Base-by-base conservation (phyloP, 192 early-diverging fungal species). In the Backusella luteola region DNA sequence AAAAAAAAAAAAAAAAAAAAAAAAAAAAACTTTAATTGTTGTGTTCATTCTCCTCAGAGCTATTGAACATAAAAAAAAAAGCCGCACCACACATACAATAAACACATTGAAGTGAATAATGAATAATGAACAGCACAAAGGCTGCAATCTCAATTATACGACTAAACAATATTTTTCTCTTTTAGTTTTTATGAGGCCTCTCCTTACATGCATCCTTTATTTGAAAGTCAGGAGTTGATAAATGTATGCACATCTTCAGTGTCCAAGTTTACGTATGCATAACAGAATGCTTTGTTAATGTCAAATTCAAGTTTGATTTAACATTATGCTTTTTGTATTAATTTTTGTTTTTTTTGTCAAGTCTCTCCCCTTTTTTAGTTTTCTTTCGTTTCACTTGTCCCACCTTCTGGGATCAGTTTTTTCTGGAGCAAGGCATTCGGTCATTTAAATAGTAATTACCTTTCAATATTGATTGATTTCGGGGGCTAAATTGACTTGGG, bases 401-500 rank as follows among this genome's bases (percentile, higher is more conserved):
- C 19, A 49, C 46, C 46, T 49, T 49, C 46, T 49, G 46, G 46
- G 46, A 49, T n/a, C 46, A 49, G 38, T n/a, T n/a, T 49, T 44
- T 44, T 44, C 14, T 49, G 42, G 42, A 44, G 12, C 4, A 19
- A 49, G 46, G 46, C 6, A 52, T 52, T 59, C 53, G 53, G 53
- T 29, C 17, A 49, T 49, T 49, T 49, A n/a, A 49, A 49, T 49
- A n/a, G 17, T 49, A 49, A 49, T 49, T 49, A n/a, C 23, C 53
- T 21, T 59, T 59, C 46, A 49, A 49, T 32, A 32, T 59, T 59
- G 23, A 59, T 23, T 59, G 53, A 59, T 59, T 59, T 59, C 53
- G 53, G 53, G 53, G 11, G 53, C 53, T 59, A 59, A 59, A 56
- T 56, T 56, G 53, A 56, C 21, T 56, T 56, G 53, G 53, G 53